Evolutionary conservation across 2,329 filamentous ascomycete genomes (phyloP).

Genomic region (Neophaeococcomyces mojaviensis): DNA sequence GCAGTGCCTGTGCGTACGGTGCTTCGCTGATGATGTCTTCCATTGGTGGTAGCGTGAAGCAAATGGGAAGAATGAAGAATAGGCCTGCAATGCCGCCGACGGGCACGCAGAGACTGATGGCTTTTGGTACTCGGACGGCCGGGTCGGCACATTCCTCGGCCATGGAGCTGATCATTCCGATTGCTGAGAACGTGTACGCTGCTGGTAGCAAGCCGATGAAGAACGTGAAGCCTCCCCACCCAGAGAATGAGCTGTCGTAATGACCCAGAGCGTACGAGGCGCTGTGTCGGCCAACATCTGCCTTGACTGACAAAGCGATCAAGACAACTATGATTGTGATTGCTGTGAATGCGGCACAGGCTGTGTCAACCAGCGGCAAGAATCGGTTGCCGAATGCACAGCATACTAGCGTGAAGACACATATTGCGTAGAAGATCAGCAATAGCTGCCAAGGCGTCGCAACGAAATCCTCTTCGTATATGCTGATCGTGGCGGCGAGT

Average conservation of each 20-base stretch:
- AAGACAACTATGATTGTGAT: constrained; percentile 51
- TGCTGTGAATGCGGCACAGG: constrained; percentile 50
- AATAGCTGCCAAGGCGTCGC: constrained; percentile 59
- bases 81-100: constrained; percentile 48
- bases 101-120: constrained; percentile 46
- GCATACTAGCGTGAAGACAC: constrained; percentile 56
- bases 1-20: constrained; percentile 43
- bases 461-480: constrained; percentile 48
- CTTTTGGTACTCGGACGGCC: constrained; percentile 45
- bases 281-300: constrained; percentile 47
- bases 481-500: constrained; percentile 44
- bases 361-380: constrained; percentile 56
- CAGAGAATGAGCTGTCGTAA: constrained; percentile 49
- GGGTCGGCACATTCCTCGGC: constrained; percentile 53
- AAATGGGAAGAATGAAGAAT: constrained; percentile 49
- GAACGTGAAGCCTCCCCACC: constrained; percentile 54
- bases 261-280: constrained; percentile 47
- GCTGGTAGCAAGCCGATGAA: constrained; percentile 56
- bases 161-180: constrained; percentile 58
- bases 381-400: constrained; percentile 61
- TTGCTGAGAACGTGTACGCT: constrained; percentile 51
- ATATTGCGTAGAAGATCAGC: constrained; percentile 63
- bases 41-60: constrained; percentile 43
- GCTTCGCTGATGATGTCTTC: constrained; percentile 36
- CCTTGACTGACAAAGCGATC: constrained; percentile 49